Conservation (phyloP, 2,329 filamentous ascomycete species). For the Pleomassaria siparia region DNA sequence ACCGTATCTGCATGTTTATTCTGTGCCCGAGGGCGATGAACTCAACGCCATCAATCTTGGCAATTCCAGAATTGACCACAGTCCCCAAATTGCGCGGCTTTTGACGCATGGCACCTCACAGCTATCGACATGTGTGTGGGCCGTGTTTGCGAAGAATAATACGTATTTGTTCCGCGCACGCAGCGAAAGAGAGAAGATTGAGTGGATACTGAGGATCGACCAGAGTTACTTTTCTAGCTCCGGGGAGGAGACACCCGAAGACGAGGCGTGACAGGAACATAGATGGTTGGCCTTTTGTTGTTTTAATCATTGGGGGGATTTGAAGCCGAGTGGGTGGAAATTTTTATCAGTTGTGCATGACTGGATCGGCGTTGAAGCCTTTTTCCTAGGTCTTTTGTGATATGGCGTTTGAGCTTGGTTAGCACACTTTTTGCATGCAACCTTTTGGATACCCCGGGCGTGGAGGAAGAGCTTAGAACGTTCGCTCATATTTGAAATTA, state of each 20-base stretch:
- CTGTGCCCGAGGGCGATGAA: slow-evolving; percentile 82
- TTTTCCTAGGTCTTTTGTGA: not conserved
- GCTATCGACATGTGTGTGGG: slow-evolving; percentile 73
- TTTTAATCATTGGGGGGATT: too few relatives aligned
- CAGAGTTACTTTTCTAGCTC: slow-evolving; percentile 64
- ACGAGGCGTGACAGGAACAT: not conserved
- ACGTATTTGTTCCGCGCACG: slow-evolving; percentile 92
- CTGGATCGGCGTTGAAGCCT: not conserved
- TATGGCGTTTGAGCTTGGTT: not conserved
- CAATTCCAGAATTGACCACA: slow-evolving; percentile 88
- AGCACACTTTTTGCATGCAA: not conserved
- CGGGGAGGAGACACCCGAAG: slow-evolving; percentile 4
- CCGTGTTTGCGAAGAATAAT: slow-evolving; percentile 90
- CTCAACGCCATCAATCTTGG: slow-evolving; percentile 84
- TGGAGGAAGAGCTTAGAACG: not conserved
- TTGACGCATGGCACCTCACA: slow-evolving; percentile 43
- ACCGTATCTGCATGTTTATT: slow-evolving; percentile 91
- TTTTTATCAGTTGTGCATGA: not conserved
- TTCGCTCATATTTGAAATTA: not conserved
- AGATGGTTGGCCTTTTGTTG: not conserved
- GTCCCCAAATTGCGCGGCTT: slow-evolving; percentile 81
- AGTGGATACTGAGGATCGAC: slow-evolving; percentile 96
- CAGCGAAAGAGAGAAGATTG: slow-evolving; percentile 88
- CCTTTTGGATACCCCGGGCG: slow-evolving; percentile 1
- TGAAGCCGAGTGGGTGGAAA: not conserved